Conservation (phyloP, 1,284 basidiomycete species). For the Leccinum fallax region DNA sequence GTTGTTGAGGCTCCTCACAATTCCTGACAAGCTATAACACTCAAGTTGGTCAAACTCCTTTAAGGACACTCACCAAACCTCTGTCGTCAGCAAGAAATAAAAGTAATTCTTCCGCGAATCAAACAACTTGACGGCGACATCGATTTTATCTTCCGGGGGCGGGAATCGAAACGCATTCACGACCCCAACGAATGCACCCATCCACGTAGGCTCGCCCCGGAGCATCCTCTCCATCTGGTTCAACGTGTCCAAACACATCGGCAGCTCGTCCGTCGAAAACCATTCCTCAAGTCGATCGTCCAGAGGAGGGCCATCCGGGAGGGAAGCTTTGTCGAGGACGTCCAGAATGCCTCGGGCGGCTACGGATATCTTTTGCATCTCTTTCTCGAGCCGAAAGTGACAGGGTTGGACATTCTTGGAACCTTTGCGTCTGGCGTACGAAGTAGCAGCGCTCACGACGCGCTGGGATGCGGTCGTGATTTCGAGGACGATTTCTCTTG, state of each 20-base stretch:
- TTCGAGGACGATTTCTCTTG: conserved; percentile 5
- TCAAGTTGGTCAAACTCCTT: neutral
- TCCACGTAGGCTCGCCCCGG: neutral
- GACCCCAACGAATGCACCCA: neutral
- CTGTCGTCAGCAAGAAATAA: conserved; percentile 14
- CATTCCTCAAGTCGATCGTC: conserved; percentile 11
- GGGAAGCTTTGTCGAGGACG: conserved; percentile 4
- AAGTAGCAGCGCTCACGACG: neutral
- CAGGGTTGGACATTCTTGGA: conserved; percentile 2
- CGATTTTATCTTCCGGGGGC: conserved; percentile 8
- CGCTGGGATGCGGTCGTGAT: conserved; percentile 4
- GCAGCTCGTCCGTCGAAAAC: conserved; percentile 6
- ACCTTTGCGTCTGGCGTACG: conserved; percentile 7
- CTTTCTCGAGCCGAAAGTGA: conserved; percentile 16
- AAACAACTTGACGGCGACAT: conserved; percentile 4
- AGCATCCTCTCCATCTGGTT: conserved; percentile 9
- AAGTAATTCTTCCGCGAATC: conserved; percentile 8
- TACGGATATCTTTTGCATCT: conserved; percentile 10
- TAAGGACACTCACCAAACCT: conserved; percentile 7
- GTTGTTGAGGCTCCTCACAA: conserved; percentile 2
- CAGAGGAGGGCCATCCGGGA: conserved; percentile 1
- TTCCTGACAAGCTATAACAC: conserved; percentile 1
- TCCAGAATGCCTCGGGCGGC: conserved; percentile 2
- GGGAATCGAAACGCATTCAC: neutral
- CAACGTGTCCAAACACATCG: conserved; percentile 7